Evolutionary conservation across 495 filamentous ascomycete species (phyloP).

Genomic region (Penicillium manginii): DNA sequence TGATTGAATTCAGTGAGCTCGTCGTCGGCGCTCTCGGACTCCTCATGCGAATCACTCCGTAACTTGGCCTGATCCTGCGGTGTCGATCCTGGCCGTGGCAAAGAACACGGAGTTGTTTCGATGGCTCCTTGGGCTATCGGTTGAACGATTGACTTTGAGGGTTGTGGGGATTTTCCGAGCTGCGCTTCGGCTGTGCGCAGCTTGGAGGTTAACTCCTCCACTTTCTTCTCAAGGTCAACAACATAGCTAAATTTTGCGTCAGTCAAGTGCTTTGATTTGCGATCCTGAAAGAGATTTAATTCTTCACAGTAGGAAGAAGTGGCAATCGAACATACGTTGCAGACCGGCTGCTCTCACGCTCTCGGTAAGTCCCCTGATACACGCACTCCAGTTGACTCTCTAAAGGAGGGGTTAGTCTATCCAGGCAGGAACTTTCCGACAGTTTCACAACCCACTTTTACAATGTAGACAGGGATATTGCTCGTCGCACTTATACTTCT

Average conservation of each 20-base stretch:
- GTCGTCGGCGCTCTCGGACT: slow-evolving; percentile 33
- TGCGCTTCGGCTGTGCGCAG: slow-evolving; percentile 32
- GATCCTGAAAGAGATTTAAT: neutral
- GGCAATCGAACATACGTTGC: slow-evolving; percentile 27
- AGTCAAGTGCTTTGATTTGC: neutral
- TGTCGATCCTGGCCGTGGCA: slow-evolving; percentile 30
- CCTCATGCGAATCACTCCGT: slow-evolving; percentile 25
- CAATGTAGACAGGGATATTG: slow-evolving; percentile 45
- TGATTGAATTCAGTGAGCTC: slow-evolving; percentile 44
- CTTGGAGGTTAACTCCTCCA: slow-evolving; percentile 39
- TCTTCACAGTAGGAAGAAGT: neutral
- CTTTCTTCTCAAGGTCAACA: slow-evolving; percentile 40
- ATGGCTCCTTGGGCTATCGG: slow-evolving; percentile 12
- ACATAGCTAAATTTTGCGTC: slow-evolving; percentile 38
- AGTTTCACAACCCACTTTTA: slow-evolving; percentile 33
- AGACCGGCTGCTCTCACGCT: slow-evolving; percentile 40
- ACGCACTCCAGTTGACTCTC: slow-evolving; percentile 39
- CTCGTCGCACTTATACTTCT: slow-evolving; percentile 52
- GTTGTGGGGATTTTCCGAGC: slow-evolving; percentile 18
- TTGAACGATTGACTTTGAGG: slow-evolving; percentile 10
- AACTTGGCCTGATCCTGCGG: slow-evolving; percentile 23
- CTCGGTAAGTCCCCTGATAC: slow-evolving; percentile 43
- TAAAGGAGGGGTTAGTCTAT: slow-evolving; percentile 9
- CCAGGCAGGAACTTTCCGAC: neutral
- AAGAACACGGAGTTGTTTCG: slow-evolving; percentile 36